Evolutionary conservation across 2,329 filamentous ascomycete genomes (phyloP).

Genomic region (Ophiobolus disseminans): DNA sequence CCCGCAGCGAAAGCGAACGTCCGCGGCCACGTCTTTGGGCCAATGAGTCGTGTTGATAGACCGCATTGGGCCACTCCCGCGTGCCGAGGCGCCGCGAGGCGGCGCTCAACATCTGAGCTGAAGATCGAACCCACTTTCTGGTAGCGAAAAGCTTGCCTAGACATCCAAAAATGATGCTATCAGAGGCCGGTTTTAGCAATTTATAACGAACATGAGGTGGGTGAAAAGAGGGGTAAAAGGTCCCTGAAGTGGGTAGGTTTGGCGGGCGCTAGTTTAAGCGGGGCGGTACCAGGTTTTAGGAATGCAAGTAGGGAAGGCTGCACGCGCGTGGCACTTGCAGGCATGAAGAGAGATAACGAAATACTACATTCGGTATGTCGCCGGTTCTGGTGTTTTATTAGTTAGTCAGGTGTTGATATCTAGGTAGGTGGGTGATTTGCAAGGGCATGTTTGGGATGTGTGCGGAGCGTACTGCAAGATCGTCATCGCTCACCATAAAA

Average conservation of each 20-base stretch:
- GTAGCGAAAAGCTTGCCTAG: neutral
- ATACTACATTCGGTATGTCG: neutral
- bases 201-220: neutral
- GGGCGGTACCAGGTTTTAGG: neutral
- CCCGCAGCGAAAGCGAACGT: too few relatives aligned
- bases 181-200: neutral
- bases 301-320: neutral
- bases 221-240: neutral
- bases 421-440: too few relatives aligned
- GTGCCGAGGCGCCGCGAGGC: neutral
- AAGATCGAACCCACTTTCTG: neutral
- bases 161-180: neutral
- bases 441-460: too few relatives aligned
- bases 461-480: too few relatives aligned
- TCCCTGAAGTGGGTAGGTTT: neutral
- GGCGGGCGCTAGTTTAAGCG: neutral
- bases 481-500: too few relatives aligned
- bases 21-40: neutral
- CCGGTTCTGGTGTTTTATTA: neutral
- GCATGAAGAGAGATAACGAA: neutral
- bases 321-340: too few relatives aligned
- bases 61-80: neutral
- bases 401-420: too few relatives aligned
- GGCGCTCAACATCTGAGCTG: neutral
- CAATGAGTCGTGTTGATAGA: too few relatives aligned